Conservation (phyloP, 306 rosid genomes). For the Pyrus bretschneideri region DNA sequence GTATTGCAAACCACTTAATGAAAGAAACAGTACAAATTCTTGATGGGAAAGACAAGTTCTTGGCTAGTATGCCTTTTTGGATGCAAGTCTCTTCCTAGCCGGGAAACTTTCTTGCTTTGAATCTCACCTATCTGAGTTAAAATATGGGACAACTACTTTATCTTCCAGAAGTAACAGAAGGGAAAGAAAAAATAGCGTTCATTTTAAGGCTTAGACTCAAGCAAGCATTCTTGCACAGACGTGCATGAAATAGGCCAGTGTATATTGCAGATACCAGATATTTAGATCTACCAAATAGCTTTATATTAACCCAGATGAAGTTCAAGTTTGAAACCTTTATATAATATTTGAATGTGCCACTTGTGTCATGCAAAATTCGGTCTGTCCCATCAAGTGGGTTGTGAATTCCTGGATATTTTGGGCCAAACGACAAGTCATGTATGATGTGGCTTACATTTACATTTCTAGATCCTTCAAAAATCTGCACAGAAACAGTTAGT, state of each 20-base stretch:
- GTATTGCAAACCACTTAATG: background rate
- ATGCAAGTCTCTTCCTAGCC: background rate
- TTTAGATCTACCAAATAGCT: background rate
- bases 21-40: background rate
- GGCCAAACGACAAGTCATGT: conserved; percentile 97
- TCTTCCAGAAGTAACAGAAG: background rate
- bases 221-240: background rate
- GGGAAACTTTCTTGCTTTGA: background rate
- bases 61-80: background rate
- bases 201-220: background rate
- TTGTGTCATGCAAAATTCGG: conserved; percentile 65
- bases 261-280: conserved; percentile 5
- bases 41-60: background rate
- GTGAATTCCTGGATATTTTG: conserved; percentile 95
- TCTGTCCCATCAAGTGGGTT: conserved; percentile 85
- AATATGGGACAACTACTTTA: background rate
- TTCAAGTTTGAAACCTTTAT: conserved; percentile 58
- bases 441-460: conserved; percentile 88
- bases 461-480: conserved; percentile 69
- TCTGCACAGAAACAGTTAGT: conserved; percentile 46
- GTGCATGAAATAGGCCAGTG: background rate
- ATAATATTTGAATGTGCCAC: conserved; percentile 96
- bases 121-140: background rate
- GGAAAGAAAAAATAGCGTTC: background rate
- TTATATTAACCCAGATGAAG: background rate